Evolutionary conservation across 139 green algal species (phyloP).

Genomic region (Micractinium sp.): DNA sequence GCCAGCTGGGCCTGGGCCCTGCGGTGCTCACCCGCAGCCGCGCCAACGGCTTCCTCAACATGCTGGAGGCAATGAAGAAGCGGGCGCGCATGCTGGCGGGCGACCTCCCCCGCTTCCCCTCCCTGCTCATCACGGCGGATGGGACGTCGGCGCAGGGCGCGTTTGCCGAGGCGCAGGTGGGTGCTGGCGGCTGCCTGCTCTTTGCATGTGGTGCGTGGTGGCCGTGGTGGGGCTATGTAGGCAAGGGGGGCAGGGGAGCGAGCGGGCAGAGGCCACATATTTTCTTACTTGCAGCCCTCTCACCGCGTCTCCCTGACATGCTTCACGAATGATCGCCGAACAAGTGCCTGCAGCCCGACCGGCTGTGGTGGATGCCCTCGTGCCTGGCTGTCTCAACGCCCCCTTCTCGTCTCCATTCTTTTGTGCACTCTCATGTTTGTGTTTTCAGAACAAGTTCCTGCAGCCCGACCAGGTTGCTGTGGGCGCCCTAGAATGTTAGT

Average conservation of each 20-base stretch:
- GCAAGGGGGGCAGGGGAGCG: too few species aligned
- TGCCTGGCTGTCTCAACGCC: background rate
- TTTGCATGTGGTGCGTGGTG: too few species aligned
- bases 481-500: background rate
- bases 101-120: conserved; percentile 86
- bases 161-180: conserved; percentile 87
- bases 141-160: conserved; percentile 61
- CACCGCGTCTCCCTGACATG: too few species aligned
- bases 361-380: background rate
- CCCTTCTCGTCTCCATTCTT: background rate
- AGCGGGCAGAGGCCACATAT: background rate
- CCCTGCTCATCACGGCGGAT: conserved; percentile 75
- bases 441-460: background rate
- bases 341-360: background rate
- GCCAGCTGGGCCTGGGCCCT: conserved; percentile 52
- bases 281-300: background rate
- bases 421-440: background rate
- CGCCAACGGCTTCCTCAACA: conserved; percentile 82
- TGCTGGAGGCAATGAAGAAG: conserved; percentile 83
- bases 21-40: conserved; percentile 71
- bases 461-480: background rate
- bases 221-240: too few species aligned
- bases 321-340: too few species aligned
- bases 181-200: too few species aligned
- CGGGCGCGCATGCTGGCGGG: conserved; percentile 58